A percentile compares a stretch with the other conserved stretches of the same genome.
Conservation (phyloP, 2,329 filamentous ascomycete species). For the Diaporthe sp. region DNA sequence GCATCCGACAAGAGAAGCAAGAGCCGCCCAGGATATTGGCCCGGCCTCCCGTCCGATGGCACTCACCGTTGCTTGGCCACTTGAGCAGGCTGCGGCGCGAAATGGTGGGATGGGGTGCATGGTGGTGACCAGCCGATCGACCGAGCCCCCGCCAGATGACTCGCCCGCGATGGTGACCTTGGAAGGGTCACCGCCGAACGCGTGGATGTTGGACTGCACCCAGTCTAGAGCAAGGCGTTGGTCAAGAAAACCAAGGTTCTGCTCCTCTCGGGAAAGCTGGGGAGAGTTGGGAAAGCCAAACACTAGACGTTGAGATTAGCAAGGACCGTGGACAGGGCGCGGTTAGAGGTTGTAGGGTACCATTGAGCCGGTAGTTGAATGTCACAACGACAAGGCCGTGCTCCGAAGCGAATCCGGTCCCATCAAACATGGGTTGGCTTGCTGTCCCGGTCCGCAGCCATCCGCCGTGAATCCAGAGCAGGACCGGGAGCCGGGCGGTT, state of each 20-base stretch:
- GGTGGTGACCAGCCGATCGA: not conserved
- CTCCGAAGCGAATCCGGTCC: not conserved
- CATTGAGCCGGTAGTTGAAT: not conserved
- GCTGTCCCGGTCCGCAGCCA: not conserved
- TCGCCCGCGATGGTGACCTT: not conserved
- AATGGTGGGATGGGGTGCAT: not conserved
- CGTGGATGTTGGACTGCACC: not conserved
- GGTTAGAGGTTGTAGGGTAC: not conserved
- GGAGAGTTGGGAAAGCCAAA: not conserved
- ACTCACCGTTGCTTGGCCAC: not conserved
- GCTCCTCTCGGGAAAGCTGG: not conserved
- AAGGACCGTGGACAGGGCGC: not conserved
- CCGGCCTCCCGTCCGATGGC: not conserved
- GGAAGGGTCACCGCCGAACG: not conserved
- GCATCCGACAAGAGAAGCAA: not conserved
- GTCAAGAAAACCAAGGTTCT: not conserved
- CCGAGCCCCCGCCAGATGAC: not conserved
- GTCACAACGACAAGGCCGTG: not conserved
- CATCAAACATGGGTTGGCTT: not conserved
- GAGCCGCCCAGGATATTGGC: not conserved
- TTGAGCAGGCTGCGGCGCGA: not conserved
- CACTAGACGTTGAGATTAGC: not conserved
- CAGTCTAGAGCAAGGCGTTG: not conserved
- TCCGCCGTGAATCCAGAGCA: not conserved
- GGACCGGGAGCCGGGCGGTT: not conserved